A percentile compares a stretch with the other conserved stretches of the same genome.
These are phyloP conservation scores for Cyathus striatus DNA, from an alignment of 768 basidiomycete genomes.

Conservation along the genomic window DNA sequence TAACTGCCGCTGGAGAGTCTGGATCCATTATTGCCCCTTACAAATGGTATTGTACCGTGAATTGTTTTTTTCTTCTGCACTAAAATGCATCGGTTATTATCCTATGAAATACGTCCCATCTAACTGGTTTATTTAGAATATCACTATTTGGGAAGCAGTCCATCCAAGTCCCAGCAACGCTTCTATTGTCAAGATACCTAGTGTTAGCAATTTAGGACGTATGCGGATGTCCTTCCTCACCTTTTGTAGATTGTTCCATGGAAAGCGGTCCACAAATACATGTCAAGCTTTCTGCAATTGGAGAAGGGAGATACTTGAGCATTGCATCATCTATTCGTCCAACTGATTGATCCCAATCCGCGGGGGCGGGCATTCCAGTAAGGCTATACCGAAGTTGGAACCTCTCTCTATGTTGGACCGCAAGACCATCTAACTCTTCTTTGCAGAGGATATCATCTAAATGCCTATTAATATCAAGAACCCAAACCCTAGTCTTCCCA, in stretches of 20 bases:
- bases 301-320: conserved; percentile 36
- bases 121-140: too few relatives aligned
- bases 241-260: conserved; percentile 15
- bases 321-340: conserved; percentile 37
- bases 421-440: conserved; percentile 40
- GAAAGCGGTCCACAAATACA: conserved; percentile 44
- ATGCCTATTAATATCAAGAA: conserved; percentile 43
- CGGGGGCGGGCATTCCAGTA: conserved; percentile 21
- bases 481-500: conserved; percentile 33
- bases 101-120: too few relatives aligned
- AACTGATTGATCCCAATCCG: conserved; percentile 30
- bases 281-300: conserved; percentile 31
- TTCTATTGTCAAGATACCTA: too few relatives aligned
- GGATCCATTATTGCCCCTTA: too few relatives aligned
- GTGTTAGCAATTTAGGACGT: too few relatives aligned
- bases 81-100: too few relatives aligned
- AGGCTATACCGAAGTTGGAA: conserved; percentile 42
- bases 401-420: conserved; percentile 16
- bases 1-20: conserved; percentile 10
- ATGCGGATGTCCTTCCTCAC: conserved; percentile 1
- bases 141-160: background rate
- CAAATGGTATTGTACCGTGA: too few relatives aligned
- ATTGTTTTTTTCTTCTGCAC: too few relatives aligned
- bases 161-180: background rate
- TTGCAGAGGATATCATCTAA: conserved; percentile 46